Percentiles rank a stretch among this genome's conserved stretches.
These are phyloP conservation scores for Sclerotinia nivalis DNA, from an alignment of 2,329 filamentous ascomycete genomes.

Conservation along the genomic window DNA sequence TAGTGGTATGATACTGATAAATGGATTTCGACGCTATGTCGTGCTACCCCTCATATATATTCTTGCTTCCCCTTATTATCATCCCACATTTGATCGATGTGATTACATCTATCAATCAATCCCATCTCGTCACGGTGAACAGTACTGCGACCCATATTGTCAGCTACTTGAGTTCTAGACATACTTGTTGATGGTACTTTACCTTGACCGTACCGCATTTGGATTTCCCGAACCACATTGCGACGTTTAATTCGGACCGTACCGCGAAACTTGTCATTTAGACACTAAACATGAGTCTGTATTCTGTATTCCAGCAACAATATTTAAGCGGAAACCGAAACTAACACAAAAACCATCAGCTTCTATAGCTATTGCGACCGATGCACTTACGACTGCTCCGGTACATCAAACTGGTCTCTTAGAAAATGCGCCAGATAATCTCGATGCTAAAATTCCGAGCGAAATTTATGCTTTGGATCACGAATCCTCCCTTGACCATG, in stretches of 20 bases:
- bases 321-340: background rate
- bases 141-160: background rate
- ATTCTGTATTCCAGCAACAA: background rate
- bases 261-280: background rate
- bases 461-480: constrained; percentile 7
- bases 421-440: constrained; percentile 12
- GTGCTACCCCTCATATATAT: background rate
- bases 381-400: constrained; percentile 16
- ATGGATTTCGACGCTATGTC: background rate
- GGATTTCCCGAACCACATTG: background rate
- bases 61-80: background rate
- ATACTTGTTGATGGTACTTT: background rate
- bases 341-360: background rate
- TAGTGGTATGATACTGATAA: background rate
- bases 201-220: background rate
- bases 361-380: constrained; percentile 9
- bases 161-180: background rate
- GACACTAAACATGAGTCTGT: background rate
- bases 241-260: background rate
- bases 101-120: background rate
- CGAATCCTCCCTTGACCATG: constrained; percentile 19
- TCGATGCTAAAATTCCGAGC: constrained; percentile 19
- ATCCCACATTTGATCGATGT: background rate
- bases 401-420: constrained; percentile 15
- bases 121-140: background rate